These are phyloP conservation scores for Vitis hybrid DNA, from an alignment of 177 flowering plant genomes.

Conservation along the genomic window DNA sequence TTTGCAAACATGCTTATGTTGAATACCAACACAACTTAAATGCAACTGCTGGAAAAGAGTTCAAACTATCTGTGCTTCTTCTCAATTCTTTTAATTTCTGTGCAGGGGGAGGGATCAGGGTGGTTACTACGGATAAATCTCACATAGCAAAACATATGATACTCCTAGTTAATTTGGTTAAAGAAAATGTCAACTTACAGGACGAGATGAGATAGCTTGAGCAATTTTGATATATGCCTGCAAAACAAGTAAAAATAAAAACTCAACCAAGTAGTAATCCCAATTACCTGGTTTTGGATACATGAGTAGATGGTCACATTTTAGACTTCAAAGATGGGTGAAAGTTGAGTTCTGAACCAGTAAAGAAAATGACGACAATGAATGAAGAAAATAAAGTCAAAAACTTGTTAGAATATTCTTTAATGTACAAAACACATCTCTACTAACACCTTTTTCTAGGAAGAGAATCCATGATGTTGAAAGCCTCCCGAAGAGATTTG, in stretches of 20 bases:
- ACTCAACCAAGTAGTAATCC: neutral
- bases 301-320: no score
- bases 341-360: no score
- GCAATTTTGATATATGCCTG: slow-evolving; percentile 97
- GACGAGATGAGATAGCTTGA: slow-evolving; percentile 90
- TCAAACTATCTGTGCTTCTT: neutral
- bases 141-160: neutral
- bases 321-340: no score
- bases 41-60: neutral
- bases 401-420: no score
- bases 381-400: no score
- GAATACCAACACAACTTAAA: neutral
- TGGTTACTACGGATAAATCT: neutral
- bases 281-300: no score
- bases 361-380: no score
- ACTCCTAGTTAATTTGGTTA: neutral
- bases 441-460: no score
- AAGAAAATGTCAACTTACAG: slow-evolving; percentile 56
- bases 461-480: no score
- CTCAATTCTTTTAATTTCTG: neutral
- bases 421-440: no score
- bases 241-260: slow-evolving; percentile 14
- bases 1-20: neutral
- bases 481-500: no score
- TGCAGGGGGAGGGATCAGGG: neutral